Base-by-base conservation (phyloP, 306 rosid species). In the Prunus fruticosa region DNA sequence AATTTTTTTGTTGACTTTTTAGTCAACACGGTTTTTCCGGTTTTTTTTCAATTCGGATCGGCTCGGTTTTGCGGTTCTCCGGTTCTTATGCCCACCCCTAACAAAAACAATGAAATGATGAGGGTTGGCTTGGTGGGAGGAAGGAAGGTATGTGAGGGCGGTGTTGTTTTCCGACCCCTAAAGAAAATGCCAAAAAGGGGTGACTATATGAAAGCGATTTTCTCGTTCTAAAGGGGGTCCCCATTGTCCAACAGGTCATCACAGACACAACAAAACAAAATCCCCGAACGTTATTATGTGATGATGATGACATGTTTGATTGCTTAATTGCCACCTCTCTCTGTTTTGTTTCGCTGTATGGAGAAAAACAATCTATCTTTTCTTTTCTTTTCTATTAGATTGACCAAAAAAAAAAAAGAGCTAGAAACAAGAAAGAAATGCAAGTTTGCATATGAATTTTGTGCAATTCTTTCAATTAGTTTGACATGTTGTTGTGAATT, bases 281-380 rank as follows among this genome's bases (percentile, higher is more conserved):
- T n/a, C 62, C 8, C 15, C 20, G 32, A 47, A 50, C 65, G 75
- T 82, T 72, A 67, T 76, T 66, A 71, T 81, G 32, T 28, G 41
- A 62, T 75, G 64, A 82, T 72, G 78, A 82, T 41, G 79, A 67
- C 82, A 68, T 47, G 30, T 72, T 82, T 72, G 75, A 82, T 82
- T 72, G 45, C 71, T 60, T 77, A 68, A 76, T 66, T 73, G 68
- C 78, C 70, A 64, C 47, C n/a, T 38, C 43, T 57, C n/a, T 8
- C 27, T 46, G 43, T 32, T 47, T 56, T 19, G 5, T 61, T n/a
- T 47, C 1, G 9, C 43, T 38, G 41, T 38, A 38, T 7, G 3
- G 10, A 56, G 15, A 67, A 19, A 5, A 27, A 15, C 10, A 15
- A 27, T 11, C 30, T 30, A 0, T 8, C 23, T 28, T 52, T 49